A percentile compares a stretch with the other conserved stretches of the same genome.
Evolutionary conservation across 805 yeast species (phyloP).

Genomic region (Candida quercuum): DNA sequence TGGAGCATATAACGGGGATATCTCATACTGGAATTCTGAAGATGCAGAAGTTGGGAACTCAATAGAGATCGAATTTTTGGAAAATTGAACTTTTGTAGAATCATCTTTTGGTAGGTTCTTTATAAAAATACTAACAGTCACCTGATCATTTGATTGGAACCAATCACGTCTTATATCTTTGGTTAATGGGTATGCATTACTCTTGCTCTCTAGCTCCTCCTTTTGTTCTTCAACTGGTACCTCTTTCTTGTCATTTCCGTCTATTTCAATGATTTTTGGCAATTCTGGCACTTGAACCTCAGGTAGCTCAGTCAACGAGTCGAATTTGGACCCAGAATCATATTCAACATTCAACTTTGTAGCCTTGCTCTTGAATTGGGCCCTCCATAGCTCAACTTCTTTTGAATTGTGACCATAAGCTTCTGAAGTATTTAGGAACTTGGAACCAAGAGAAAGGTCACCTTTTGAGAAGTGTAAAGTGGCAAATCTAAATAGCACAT

Average conservation of each 20-base stretch:
- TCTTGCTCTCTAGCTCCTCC: slow-evolving; percentile 20
- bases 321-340: slow-evolving; percentile 7
- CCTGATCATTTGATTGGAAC: slow-evolving; percentile 57
- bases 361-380: slow-evolving; percentile 17
- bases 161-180: slow-evolving; percentile 51
- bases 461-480: slow-evolving; percentile 35
- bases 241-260: neutral
- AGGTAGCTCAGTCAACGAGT: slow-evolving; percentile 8
- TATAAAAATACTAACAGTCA: slow-evolving; percentile 68
- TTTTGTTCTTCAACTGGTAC: slow-evolving; percentile 10
- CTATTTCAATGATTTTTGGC: slow-evolving; percentile 1
- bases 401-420: slow-evolving; percentile 29
- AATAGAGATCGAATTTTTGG: slow-evolving; percentile 31
- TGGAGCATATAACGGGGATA: slow-evolving; percentile 47
- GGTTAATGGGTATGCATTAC: slow-evolving; percentile 17
- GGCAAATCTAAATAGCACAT: slow-evolving; percentile 41
- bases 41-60: slow-evolving; percentile 43
- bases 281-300: slow-evolving; percentile 1
- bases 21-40: slow-evolving; percentile 51
- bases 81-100: slow-evolving; percentile 35
- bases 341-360: slow-evolving; percentile 7
- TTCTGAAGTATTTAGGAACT: slow-evolving; percentile 35
- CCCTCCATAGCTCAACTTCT: slow-evolving; percentile 15
- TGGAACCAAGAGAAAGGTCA: slow-evolving; percentile 32
- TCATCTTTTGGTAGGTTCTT: slow-evolving; percentile 53